Percentiles rank a stretch among this genome's conserved stretches.
Conservation (phyloP, 257 asterid genomes). For the Petrea volubilis region DNA sequence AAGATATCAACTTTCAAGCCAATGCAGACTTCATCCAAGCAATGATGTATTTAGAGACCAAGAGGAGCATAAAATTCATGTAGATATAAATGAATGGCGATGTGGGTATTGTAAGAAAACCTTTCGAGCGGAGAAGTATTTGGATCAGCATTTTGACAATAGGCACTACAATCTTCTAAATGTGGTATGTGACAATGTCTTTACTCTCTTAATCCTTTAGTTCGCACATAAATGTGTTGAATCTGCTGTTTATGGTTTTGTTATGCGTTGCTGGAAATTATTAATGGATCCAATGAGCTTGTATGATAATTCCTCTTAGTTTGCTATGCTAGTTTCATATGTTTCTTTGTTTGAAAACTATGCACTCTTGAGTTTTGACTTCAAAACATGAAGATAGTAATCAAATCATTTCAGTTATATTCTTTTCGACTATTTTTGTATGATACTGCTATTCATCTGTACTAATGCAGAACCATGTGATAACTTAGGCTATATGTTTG, state of each 20-base stretch:
- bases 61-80: conserved; percentile 82
- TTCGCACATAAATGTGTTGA: conserved; percentile 16
- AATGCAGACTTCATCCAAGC: conserved; percentile 77
- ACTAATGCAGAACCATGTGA: conserved; percentile 4
- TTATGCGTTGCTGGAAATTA: neutral
- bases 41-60: conserved; percentile 89
- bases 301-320: neutral
- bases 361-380: neutral
- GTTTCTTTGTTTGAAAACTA: neutral
- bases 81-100: conserved; percentile 83
- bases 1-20: conserved; percentile 61
- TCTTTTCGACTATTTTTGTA: neutral
- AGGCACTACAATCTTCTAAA: conserved; percentile 84
- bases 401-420: neutral
- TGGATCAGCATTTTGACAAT: conserved; percentile 96
- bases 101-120: conserved; percentile 90
- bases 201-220: neutral
- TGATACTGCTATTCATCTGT: neutral
- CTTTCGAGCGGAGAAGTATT: conserved; percentile 76
- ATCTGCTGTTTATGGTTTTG: neutral
- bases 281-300: neutral
- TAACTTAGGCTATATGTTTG: too few species aligned
- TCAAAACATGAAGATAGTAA: conserved; percentile 1
- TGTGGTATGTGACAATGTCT: conserved; percentile 50
- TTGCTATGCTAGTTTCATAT: neutral